Evolutionary conservation across 208 protist species (phyloP).

Genomic region (Herpetomonas muscarum): DNA sequence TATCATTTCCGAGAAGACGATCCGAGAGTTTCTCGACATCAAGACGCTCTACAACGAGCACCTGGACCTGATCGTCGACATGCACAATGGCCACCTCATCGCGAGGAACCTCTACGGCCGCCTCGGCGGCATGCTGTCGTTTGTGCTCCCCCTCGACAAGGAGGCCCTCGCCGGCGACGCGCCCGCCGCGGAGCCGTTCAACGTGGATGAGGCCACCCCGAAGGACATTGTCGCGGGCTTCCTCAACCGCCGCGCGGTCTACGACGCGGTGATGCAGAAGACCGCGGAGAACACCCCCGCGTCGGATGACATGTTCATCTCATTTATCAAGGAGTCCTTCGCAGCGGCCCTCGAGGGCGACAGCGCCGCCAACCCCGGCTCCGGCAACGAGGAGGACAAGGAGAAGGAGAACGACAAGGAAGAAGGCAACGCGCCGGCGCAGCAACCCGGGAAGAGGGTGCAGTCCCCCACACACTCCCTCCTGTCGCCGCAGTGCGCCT

Average conservation of each 20-base stretch:
- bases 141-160: constrained; percentile 58
- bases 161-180: constrained; percentile 13
- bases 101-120: constrained; percentile 47
- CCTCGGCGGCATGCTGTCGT: constrained; percentile 39
- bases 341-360: constrained; percentile 15
- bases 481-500: constrained; percentile 39
- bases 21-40: constrained; percentile 56
- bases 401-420: constrained; percentile 15
- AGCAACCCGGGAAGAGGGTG: neutral
- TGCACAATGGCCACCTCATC: constrained; percentile 41
- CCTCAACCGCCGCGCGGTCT: constrained; percentile 30
- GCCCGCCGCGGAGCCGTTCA: constrained; percentile 6
- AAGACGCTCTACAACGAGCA: constrained; percentile 51
- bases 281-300: constrained; percentile 43
- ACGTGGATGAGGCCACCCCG: constrained; percentile 21
- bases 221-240: constrained; percentile 32
- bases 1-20: constrained; percentile 54
- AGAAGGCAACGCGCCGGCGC: neutral
- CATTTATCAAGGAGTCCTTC: constrained; percentile 14
- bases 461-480: constrained; percentile 16
- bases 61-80: constrained; percentile 42
- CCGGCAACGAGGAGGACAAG: constrained; percentile 6
- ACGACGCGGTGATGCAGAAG: constrained; percentile 28
- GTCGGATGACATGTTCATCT: constrained; percentile 39
- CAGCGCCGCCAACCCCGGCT: constrained; percentile 10